Percentiles rank a stretch among this genome's conserved stretches.
These are phyloP conservation scores for Suillus subalutaceus DNA, from an alignment of 768 basidiomycete species.

Conservation along the genomic window DNA sequence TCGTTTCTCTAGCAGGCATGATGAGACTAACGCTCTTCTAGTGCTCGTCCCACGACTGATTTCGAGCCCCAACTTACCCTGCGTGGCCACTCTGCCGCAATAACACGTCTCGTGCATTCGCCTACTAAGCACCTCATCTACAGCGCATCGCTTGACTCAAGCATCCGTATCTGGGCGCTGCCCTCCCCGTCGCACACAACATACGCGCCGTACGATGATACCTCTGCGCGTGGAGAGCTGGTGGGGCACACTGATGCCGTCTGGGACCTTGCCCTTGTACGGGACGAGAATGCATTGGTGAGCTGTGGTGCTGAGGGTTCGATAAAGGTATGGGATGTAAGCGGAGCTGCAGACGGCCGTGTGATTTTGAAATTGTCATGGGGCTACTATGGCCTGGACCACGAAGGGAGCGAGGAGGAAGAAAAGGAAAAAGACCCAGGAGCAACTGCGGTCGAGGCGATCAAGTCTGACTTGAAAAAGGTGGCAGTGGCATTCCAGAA, in stretches of 20 bases:
- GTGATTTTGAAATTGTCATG: slow-evolving; percentile 71
- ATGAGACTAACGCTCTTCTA: slow-evolving; percentile 31
- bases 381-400: slow-evolving; percentile 74
- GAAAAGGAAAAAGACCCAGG: slow-evolving; percentile 49
- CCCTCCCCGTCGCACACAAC: slow-evolving; percentile 80
- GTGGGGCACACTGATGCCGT: slow-evolving; percentile 95
- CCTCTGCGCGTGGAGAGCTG: slow-evolving; percentile 73
- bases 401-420: slow-evolving; percentile 38
- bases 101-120: slow-evolving; percentile 84
- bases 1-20: slow-evolving; percentile 13
- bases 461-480: slow-evolving; percentile 81
- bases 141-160: slow-evolving; percentile 92
- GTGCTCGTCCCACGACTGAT: slow-evolving; percentile 76
- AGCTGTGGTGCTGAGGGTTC: slow-evolving; percentile 90
- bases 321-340: slow-evolving; percentile 94
- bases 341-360: slow-evolving; percentile 62
- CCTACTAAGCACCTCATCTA: slow-evolving; percentile 79
- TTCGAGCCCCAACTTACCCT: slow-evolving; percentile 92
- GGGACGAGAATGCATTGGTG: slow-evolving; percentile 82
- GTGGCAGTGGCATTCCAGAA: slow-evolving; percentile 92
- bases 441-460: slow-evolving; percentile 82
- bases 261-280: slow-evolving; percentile 90
- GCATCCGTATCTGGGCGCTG: slow-evolving; percentile 89
- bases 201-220: slow-evolving; percentile 89
- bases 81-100: slow-evolving; percentile 89